Percentiles rank a stretch among this genome's conserved stretches.
phyloP scores from a whole-genome alignment of 768 basidiomycete genomes.

The Coprinopsis marcescibilis region DNA sequence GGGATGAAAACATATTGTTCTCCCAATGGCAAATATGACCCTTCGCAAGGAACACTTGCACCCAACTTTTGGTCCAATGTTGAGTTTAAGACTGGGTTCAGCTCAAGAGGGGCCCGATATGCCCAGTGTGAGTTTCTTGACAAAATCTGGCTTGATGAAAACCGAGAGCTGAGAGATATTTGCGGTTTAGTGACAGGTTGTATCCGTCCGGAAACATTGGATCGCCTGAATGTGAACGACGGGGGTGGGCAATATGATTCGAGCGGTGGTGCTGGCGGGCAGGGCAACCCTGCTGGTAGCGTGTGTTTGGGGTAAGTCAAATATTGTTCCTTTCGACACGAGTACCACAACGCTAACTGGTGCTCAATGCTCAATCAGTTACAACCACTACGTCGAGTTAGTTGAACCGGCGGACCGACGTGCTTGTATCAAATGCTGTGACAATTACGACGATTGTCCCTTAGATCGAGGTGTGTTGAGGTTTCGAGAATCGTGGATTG shows the following conservation, averaged over 20 bases:
- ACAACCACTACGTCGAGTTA: slow-evolving; percentile 54
- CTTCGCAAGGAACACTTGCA: slow-evolving; percentile 41
- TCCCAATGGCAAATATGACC: slow-evolving; percentile 32
- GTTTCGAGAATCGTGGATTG: neutral
- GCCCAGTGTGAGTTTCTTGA: slow-evolving; percentile 33
- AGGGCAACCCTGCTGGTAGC: slow-evolving; percentile 45
- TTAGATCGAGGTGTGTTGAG: slow-evolving; percentile 35
- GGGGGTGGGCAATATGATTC: slow-evolving; percentile 53
- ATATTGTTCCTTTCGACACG: neutral
- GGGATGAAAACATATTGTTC: slow-evolving; percentile 54
- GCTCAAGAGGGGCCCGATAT: slow-evolving; percentile 34
- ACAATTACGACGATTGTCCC: slow-evolving; percentile 47
- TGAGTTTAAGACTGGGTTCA: slow-evolving; percentile 39
- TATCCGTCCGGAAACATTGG: slow-evolving; percentile 37
- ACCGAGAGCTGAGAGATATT: neutral
- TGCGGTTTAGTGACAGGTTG: slow-evolving; percentile 44
- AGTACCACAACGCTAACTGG: no score
- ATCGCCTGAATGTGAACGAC: slow-evolving; percentile 40
- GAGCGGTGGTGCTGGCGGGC: slow-evolving; percentile 43
- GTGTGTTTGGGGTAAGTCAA: slow-evolving; percentile 40
- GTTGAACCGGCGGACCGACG: slow-evolving; percentile 44
- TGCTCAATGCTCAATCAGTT: no score
- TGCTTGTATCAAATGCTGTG: slow-evolving; percentile 55
- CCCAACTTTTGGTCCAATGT: slow-evolving; percentile 47
- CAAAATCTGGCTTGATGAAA: neutral